Conservation (phyloP, 2,329 filamentous ascomycete genomes). For the Colletotrichum navitas region DNA sequence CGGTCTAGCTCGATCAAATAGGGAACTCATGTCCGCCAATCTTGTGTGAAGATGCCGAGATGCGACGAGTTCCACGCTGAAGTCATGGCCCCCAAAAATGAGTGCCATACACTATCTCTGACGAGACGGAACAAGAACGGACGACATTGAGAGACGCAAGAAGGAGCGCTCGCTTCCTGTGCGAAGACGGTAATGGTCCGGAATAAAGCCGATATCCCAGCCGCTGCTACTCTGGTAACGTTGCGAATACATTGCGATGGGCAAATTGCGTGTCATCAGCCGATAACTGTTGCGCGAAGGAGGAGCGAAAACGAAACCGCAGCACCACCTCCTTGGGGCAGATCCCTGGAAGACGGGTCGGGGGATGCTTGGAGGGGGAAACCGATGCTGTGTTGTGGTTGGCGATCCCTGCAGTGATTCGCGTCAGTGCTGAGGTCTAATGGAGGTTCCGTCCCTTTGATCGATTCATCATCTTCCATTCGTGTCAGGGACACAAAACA, state of each 20-base stretch:
- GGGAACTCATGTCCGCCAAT: conserved; percentile 40
- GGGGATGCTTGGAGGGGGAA: conserved; percentile 41
- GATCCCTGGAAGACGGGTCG: conserved; percentile 35
- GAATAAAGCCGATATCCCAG: conserved; percentile 26
- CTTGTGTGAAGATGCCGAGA: conserved; percentile 33
- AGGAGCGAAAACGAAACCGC: conserved; percentile 29
- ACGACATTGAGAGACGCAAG: neutral
- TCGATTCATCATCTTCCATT: conserved; percentile 39
- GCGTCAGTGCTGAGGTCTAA: conserved; percentile 37
- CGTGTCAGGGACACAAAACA: conserved; percentile 22
- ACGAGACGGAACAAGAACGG: neutral
- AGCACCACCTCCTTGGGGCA: conserved; percentile 27
- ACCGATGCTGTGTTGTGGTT: conserved; percentile 42
- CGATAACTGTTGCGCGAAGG: conserved; percentile 18
- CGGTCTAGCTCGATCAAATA: conserved; percentile 28
- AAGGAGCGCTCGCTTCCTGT: neutral
- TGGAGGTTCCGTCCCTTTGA: conserved; percentile 31
- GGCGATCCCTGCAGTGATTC: conserved; percentile 42
- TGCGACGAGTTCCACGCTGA: conserved; percentile 29
- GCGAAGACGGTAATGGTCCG: conserved; percentile 3
- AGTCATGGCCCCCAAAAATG: conserved; percentile 16
- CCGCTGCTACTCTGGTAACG: conserved; percentile 29
- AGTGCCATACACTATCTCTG: neutral
- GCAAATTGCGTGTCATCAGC: conserved; percentile 35
- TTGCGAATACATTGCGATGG: conserved; percentile 38